Conservation (phyloP, 2,329 filamentous ascomycete species). For the Beauveria bassiana region DNA sequence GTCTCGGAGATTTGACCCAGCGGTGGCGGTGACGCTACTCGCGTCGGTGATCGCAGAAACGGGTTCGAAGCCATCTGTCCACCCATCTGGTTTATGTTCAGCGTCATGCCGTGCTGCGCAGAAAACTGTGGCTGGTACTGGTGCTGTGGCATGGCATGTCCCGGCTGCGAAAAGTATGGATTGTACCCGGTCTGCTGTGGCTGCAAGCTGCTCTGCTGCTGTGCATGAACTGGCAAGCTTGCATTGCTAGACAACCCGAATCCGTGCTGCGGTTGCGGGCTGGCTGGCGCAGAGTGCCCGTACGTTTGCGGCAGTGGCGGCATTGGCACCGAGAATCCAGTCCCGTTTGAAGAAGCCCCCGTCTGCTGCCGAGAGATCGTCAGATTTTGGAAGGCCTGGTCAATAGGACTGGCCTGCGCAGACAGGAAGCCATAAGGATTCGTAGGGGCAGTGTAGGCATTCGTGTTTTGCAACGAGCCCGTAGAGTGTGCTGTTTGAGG, state of each 20-base stretch:
- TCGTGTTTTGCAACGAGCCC: slow-evolving; percentile 50
- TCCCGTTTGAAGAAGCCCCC: slow-evolving; percentile 70
- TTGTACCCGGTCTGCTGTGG: slow-evolving; percentile 39
- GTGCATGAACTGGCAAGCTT: slow-evolving; percentile 29
- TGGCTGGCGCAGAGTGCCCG: slow-evolving; percentile 36
- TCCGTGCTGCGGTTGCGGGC: slow-evolving; percentile 31
- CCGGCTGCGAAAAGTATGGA: slow-evolving; percentile 39
- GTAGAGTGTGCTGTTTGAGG: slow-evolving; percentile 60
- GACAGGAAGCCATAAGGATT: slow-evolving; percentile 61
- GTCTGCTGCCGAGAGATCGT: slow-evolving; percentile 55
- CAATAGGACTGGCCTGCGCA: slow-evolving; percentile 37
- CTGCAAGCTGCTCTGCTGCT: slow-evolving; percentile 28
- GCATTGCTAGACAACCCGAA: slow-evolving; percentile 35
- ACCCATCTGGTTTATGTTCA: slow-evolving; percentile 32
- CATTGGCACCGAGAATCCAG: slow-evolving; percentile 44
- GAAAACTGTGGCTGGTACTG: slow-evolving; percentile 18
- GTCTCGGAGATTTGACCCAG: slow-evolving; percentile 47
- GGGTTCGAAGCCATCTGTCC: slow-evolving; percentile 36
- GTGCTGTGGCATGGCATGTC: slow-evolving; percentile 14
- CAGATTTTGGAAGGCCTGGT: slow-evolving; percentile 68
- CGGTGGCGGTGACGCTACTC: slow-evolving; percentile 38
- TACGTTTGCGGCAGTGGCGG: slow-evolving; percentile 32
- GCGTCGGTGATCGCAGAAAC: slow-evolving; percentile 41
- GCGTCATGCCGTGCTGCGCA: slow-evolving; percentile 26
- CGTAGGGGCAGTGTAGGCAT: slow-evolving; percentile 47